A percentile compares a stretch with the other conserved stretches of the same genome.
phyloP scores from a whole-genome alignment of 2,329 filamentous ascomycete species.

The Alternaria postmessia region DNA sequence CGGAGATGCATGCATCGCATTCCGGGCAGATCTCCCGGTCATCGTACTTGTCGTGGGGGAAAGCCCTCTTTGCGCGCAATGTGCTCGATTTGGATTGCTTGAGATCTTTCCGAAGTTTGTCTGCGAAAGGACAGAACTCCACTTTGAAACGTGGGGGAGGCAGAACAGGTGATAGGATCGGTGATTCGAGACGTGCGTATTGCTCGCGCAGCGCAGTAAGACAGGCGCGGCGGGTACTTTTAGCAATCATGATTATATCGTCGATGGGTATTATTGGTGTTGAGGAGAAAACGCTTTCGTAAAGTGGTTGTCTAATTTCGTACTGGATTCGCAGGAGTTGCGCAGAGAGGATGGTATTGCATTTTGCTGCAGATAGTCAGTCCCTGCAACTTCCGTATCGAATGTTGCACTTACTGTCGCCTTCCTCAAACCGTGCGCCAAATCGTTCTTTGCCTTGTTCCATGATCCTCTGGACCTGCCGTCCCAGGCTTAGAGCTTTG shows the following conservation, averaged over 20 bases:
- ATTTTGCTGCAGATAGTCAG: conserved; percentile 39
- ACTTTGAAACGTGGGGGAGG: conserved; percentile 48
- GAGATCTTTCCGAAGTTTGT: conserved; percentile 38
- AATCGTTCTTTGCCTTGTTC: conserved; percentile 38
- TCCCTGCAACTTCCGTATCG: neutral
- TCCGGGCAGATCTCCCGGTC: conserved; percentile 46
- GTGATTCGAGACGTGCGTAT: conserved; percentile 35
- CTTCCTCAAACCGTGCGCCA: conserved; percentile 42
- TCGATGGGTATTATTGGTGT: conserved; percentile 34
- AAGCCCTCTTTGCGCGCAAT: conserved; percentile 38
- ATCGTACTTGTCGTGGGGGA: conserved; percentile 40
- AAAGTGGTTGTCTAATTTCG: conserved; percentile 42
- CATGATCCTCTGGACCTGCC: conserved; percentile 36
- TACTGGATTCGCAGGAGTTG: conserved; percentile 46
- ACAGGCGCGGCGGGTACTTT: conserved; percentile 43
- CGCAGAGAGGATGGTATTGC: conserved; percentile 40
- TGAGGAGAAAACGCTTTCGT: conserved; percentile 37
- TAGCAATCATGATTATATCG: conserved; percentile 41
- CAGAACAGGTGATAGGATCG: conserved; percentile 29
- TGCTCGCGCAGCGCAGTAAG: conserved; percentile 42
- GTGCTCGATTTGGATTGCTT: conserved; percentile 24
- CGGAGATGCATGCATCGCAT: conserved; percentile 41
- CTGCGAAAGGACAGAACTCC: conserved; percentile 43
- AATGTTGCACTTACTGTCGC: conserved; percentile 36
- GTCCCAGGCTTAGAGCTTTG: conserved; percentile 39